Base-by-base conservation (phyloP, 139 green algal genomes). In the Tetraselmis striata region DNA sequence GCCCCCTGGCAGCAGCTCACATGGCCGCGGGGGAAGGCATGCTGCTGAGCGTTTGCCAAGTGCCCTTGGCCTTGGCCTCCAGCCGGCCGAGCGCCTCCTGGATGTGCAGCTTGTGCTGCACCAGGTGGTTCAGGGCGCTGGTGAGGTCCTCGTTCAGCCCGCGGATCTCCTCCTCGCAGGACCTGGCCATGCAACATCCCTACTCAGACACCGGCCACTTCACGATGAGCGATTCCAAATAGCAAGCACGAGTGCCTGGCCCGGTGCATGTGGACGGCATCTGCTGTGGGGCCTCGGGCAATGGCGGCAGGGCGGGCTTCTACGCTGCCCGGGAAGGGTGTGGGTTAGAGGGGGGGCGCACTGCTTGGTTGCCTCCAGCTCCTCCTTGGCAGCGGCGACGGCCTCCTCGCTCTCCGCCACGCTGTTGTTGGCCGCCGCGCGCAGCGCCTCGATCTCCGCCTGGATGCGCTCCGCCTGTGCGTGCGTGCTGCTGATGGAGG, bases 391-490 rank as follows among this genome's bases (percentile, higher is more conserved):
- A 67, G 45, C 30, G 23, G 76, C 81, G 32, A 91, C 75, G 32
- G 77, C 59, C 32, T 89, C 88, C 77, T 95, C 89, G 75, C 88
- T 87, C 30, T 89, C 86, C 29, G 82, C 84, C 27, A 89, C 79
- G 32, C 67, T 45, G 77, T 87, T 80, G 82, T 78, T 83, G 29
- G 84, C 84, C 25, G 81, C 85, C 31, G 74, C 82, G 78, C 89
- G 88, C 82, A 94, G 79, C 32, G 79, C 75, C 0, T 84, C 80
- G 31, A 93, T 86, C 83, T 93, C 82, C 23, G 75, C 81, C 77
- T 86, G 79, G 28, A 95, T 84, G 75, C 58, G 29, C 28, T 92
- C 89, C 24, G 90, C 89, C 75, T 89, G 81, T 30, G 79, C 84
- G 1, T 67, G 77, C 5, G 80, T 58, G 5, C 29, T 59, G 5